Conservation (phyloP, 139 green algal genomes). For the Haematococcus lacustris region DNA sequence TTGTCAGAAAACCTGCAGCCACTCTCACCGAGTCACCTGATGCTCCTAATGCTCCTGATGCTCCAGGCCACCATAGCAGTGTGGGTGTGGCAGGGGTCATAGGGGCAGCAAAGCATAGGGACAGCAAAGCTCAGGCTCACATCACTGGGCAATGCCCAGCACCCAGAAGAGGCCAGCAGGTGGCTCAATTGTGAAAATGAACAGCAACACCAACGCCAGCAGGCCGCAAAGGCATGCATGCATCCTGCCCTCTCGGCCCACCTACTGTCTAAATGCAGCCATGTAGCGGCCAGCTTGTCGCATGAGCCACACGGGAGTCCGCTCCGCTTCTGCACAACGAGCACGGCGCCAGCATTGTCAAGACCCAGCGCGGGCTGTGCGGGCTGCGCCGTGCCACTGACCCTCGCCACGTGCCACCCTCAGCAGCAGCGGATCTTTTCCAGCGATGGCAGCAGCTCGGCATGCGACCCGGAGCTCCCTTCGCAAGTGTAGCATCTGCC, state of each 20-base stretch:
- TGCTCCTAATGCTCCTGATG: too few relatives aligned
- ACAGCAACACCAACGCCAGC: background rate
- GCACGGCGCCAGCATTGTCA: background rate
- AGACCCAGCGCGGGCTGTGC: background rate
- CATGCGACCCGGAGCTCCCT: too few relatives aligned
- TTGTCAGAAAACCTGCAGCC: constrained; percentile 74
- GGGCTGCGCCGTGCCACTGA: constrained; percentile 15
- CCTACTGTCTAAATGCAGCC: constrained; percentile 85
- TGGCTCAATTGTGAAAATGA: background rate
- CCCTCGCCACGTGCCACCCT: constrained; percentile 80
- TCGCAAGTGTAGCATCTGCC: too few relatives aligned
- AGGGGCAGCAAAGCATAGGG: too few relatives aligned
- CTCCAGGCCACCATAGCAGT: too few relatives aligned
- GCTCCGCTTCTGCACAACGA: constrained; percentile 71
- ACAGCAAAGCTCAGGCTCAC: too few relatives aligned
- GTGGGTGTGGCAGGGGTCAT: background rate
- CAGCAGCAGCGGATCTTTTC: constrained; percentile 72
- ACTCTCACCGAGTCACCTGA: too few relatives aligned
- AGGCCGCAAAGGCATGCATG: background rate
- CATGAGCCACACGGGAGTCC: constrained; percentile 98
- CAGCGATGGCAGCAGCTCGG: too few relatives aligned
- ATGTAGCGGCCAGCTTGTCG: constrained; percentile 98
- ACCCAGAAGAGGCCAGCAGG: background rate
- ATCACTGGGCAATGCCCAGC: background rate
- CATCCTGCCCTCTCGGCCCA: background rate